phyloP scores from a whole-genome alignment of 768 basidiomycete genomes.

The Termitomyces bulborhizus region DNA sequence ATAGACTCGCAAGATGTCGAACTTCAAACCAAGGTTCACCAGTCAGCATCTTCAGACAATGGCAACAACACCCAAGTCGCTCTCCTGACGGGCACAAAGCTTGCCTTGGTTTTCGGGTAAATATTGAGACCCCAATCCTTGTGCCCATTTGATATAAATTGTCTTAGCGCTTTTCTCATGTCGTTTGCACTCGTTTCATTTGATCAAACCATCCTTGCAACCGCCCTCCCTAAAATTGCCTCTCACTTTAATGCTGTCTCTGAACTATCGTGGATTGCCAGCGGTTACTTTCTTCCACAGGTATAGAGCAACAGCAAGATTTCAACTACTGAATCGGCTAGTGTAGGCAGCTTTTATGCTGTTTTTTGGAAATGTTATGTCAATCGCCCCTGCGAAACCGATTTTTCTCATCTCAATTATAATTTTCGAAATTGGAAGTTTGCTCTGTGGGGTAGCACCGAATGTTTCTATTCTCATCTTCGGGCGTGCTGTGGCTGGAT shows the following conservation, averaged over 20 bases:
- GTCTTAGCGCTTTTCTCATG: neutral
- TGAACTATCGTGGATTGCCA: neutral
- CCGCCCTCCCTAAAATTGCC: neutral
- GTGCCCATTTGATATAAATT: neutral
- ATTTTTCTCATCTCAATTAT: neutral
- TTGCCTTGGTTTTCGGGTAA: neutral
- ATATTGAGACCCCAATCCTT: neutral
- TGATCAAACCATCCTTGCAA: neutral
- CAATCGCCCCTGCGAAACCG: neutral
- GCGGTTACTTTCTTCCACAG: neutral
- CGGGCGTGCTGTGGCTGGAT: neutral
- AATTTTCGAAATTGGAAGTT: neutral
- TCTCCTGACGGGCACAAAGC: neutral
- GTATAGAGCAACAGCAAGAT: neutral
- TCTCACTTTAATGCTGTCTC: neutral
- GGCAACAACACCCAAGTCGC: neutral
- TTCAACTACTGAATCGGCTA: no score
- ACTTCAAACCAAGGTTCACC: no score
- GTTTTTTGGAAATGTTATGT: neutral
- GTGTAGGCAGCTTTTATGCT: neutral
- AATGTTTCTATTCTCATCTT: neutral
- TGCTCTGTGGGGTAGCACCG: neutral
- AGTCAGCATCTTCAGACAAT: no score
- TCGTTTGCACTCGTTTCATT: neutral
- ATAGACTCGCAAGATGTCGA: no score